Base-by-base conservation (phyloP, 2,329 filamentous ascomycete genomes). In the Talaromyces sp. region DNA sequence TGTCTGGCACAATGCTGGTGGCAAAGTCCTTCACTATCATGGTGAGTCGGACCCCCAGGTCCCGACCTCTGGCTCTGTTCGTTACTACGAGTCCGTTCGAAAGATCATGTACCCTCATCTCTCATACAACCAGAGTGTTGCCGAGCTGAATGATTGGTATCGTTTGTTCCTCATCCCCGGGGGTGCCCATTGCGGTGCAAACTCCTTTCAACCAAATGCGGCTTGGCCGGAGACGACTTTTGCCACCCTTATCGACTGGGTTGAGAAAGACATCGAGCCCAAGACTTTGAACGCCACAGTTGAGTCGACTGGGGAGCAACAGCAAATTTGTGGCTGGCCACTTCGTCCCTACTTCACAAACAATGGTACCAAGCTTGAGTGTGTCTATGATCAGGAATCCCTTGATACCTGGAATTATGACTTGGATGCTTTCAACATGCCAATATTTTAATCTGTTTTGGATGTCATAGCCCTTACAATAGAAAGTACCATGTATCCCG, bases 241-340 rank as follows among this genome's bases (percentile, higher is more conserved):
- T 11, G 16, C 20, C 5, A 40, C 37, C 14, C 16, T 40, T 7
- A 40, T 40, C 14, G 37, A 40, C 16, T 40, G 37, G 37, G 37
- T 40, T 40, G 37, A 40, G 17, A 40, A 40, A 5, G 37, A 19
- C 37, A 19, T 19, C 19, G 19, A 40, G 17, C 37, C 37, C 3
- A 32, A n/a, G n/a, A 73, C 63, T 0, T 56, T 43, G 3, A 20
- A 20, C 82, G 76, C 67, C 2, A 74, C 71, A 0, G 68, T 70
- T 10, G 48, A 56, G 11, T 24, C 61, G 20, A 41, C 51, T n/a
- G 63, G 62, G 4, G 49, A 61, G 47, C 57, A 56, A 8, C 46
- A 53, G 14, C 47, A 62, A 48, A 52, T 65, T n/a, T 64, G 63
- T 32, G 56, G 46, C 11, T 65, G 63, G 62, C 63, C 63, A 2